Evolutionary conservation across 73 alveolate genomes (phyloP), one percentile per base, ranked within the genome.

Genomic region (Paramecium biaurelia): DNA sequence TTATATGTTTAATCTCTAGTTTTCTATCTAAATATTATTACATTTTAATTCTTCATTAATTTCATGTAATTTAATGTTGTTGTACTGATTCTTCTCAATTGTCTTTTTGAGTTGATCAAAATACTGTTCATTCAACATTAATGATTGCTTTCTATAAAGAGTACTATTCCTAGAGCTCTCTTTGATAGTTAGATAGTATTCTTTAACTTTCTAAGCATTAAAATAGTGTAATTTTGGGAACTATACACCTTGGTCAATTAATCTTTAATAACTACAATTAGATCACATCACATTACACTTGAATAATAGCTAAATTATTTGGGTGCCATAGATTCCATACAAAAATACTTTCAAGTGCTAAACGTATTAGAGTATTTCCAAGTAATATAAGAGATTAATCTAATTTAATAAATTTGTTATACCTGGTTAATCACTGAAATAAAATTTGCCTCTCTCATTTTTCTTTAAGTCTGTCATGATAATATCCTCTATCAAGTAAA

Each of bases 301-400:
- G 9, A 18, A 5, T 63, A 7, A 63, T 63, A 30, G 84, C 87
- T 21, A 74, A 23, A 37, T 74, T 41, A 41, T 74, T 37, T 74
- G 57, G 87, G 10, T 74, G 87, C 87, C 87, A 74, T 74, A 74
- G 20, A 23, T 74, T 74, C 87, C 87, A 74, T 37, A 74, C 87
- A 41, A 74, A 74, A 74, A 74, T 74, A 8, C 87, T 12, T 74
- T 74, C 87, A 12, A 74, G 59, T 21, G 67, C 57, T 34, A 74
- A 41, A 9, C 87, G 37, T n/a, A 74, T 37, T 12, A 74, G 20
- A 2, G 87, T 74, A 74, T 74, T 74, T 4, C 87, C 87, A 21
- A 74, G 35, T 53, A 74, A 21, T 41, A 74, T 35, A 21, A 74
- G 58, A 14, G 35, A 10, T 37, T 74, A 34, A 74, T 74, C 87